Conservation (phyloP, 768 basidiomycete genomes). For the Chalciporus sphaerocephalus region DNA sequence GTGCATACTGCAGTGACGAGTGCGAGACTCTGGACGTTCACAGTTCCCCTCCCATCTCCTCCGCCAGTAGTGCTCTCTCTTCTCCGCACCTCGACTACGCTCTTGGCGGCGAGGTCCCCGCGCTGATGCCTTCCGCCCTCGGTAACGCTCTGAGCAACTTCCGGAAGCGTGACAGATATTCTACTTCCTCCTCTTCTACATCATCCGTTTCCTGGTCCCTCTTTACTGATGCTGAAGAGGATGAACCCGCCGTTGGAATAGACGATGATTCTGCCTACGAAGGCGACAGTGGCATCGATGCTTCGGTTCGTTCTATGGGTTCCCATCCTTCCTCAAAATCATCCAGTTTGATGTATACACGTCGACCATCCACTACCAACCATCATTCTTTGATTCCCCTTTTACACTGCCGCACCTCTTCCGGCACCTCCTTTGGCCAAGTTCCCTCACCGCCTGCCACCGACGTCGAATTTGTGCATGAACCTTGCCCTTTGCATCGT, state of each 20-base stretch:
- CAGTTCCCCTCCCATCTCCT: constrained; percentile 64
- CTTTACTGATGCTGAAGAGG: constrained; percentile 62
- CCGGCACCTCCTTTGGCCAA: constrained; percentile 32
- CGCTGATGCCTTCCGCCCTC: constrained; percentile 56
- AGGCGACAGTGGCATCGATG: constrained; percentile 35
- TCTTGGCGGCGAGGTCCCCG: constrained; percentile 57
- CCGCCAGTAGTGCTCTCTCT: constrained; percentile 60
- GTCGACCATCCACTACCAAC: constrained; percentile 69
- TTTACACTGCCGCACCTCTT: constrained; percentile 50
- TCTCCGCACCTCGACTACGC: constrained; percentile 59
- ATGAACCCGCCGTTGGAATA: constrained; percentile 31
- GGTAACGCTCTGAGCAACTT: constrained; percentile 49
- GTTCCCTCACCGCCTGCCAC: constrained; percentile 42
- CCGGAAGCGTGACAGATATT: constrained; percentile 45
- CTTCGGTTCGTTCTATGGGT: constrained; percentile 40
- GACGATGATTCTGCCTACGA: constrained; percentile 34
- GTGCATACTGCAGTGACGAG: constrained; percentile 66
- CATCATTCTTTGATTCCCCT: constrained; percentile 57
- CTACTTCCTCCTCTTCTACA: constrained; percentile 58
- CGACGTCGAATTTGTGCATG: constrained; percentile 37
- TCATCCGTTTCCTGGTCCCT: constrained; percentile 67
- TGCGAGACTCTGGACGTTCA: constrained; percentile 56
- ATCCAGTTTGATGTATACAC: constrained; percentile 58
- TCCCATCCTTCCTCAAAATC: constrained; percentile 34
- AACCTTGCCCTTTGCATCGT: constrained; percentile 20